phyloP scores from a whole-genome alignment of 495 filamentous ascomycete genomes.

The Apodospora peruviana region DNA sequence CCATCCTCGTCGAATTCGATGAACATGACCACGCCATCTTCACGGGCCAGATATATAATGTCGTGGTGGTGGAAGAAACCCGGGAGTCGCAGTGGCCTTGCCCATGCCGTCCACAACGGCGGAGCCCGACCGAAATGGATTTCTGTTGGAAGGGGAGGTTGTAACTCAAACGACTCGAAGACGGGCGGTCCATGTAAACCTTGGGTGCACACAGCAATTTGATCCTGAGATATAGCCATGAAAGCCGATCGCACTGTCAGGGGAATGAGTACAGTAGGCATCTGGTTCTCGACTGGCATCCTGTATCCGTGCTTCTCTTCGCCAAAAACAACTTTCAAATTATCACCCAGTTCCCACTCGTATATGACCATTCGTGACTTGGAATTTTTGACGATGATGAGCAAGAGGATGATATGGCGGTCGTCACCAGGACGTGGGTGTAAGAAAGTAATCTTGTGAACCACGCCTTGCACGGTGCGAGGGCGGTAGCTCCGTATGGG shows the following conservation, averaged over 20 bases:
- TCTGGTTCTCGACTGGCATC: constrained; percentile 53
- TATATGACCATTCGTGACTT: constrained; percentile 62
- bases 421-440: constrained; percentile 60
- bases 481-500: constrained; percentile 48
- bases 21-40: constrained; percentile 70
- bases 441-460: constrained; percentile 84
- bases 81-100: constrained; percentile 59
- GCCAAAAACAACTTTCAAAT: constrained; percentile 26
- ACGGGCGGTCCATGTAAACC: constrained; percentile 45
- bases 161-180: constrained; percentile 33
- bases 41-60: constrained; percentile 70
- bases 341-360: constrained; percentile 60
- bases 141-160: constrained; percentile 21
- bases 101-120: constrained; percentile 61
- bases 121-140: constrained; percentile 32
- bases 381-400: constrained; percentile 58
- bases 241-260: constrained; percentile 61
- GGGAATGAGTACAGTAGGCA: constrained; percentile 65
- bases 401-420: constrained; percentile 66
- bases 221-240: constrained; percentile 52
- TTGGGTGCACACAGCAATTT: constrained; percentile 56
- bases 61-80: constrained; percentile 56
- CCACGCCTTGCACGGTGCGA: constrained; percentile 61
- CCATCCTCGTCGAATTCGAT: constrained; percentile 55
- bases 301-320: constrained; percentile 41